These are phyloP conservation scores for Globisporangium takayamanum DNA, from an alignment of 352 stramenopile species.

Conservation along the genomic window DNA sequence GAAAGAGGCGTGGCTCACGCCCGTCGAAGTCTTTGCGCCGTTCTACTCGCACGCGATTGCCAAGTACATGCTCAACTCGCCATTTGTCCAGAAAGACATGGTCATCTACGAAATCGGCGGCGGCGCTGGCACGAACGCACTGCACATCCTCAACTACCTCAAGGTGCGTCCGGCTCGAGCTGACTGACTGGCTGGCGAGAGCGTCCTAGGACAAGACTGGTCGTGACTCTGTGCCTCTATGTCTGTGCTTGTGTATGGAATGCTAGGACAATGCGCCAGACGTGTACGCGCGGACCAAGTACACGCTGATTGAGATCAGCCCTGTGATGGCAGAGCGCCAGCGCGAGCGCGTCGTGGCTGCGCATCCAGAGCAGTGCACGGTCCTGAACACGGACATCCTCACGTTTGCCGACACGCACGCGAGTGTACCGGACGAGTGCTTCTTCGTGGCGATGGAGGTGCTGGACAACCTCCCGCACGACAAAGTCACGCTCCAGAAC, in stretches of 20 bases:
- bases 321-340: conserved; percentile 81
- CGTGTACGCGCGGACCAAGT: conserved; percentile 77
- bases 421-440: conserved; percentile 41
- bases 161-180: conserved; percentile 14
- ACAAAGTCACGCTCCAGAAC: conserved; percentile 79
- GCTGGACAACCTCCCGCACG: conserved; percentile 88
- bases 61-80: conserved; percentile 83
- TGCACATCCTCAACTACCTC: conserved; percentile 88
- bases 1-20: conserved; percentile 85
- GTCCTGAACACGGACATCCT: conserved; percentile 82
- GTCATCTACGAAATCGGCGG: conserved; percentile 86
- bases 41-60: conserved; percentile 86
- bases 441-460: conserved; percentile 87
- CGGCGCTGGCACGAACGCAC: conserved; percentile 83
- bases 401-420: conserved; percentile 58
- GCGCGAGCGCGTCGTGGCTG: conserved; percentile 39
- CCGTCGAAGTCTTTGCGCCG: conserved; percentile 85
- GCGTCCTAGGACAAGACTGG: background rate
- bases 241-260: background rate
- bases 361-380: conserved; percentile 56
- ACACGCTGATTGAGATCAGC: conserved; percentile 89
- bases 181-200: background rate
- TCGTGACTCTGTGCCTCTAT: background rate
- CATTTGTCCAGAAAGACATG: conserved; percentile 42
- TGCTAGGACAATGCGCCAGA: conserved; percentile 44